These are phyloP conservation scores for Cladosporium phlei DNA, from an alignment of 2,329 filamentous ascomycete genomes.

Conservation along the genomic window DNA sequence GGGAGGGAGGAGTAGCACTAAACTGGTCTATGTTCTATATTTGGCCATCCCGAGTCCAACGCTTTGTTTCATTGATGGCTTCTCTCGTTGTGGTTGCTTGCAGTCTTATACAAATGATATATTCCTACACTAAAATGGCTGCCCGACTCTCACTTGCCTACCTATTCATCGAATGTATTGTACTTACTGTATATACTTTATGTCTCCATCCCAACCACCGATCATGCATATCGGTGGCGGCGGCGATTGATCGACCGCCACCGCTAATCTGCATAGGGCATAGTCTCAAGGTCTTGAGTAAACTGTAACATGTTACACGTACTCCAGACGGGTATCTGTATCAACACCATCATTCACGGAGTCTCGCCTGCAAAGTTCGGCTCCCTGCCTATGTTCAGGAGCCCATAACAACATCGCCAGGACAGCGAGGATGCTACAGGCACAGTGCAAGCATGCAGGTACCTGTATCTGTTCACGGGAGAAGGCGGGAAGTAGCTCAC, in stretches of 20 bases:
- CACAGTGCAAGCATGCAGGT: too few species aligned
- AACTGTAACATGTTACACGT: too few species aligned
- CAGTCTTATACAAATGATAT: neutral
- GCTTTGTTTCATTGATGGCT: neutral
- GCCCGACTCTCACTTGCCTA: neutral
- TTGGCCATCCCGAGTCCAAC: constrained; percentile 1
- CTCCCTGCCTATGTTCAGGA: too few species aligned
- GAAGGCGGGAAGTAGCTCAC: too few species aligned
- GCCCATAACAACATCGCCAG: too few species aligned
- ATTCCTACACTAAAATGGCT: neutral
- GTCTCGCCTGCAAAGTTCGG: too few species aligned
- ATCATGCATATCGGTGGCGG: constrained; percentile 8
- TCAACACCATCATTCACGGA: too few species aligned
- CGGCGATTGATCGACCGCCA: constrained; percentile 11
- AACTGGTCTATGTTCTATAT: too few species aligned
- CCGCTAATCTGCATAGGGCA: constrained; percentile 4
- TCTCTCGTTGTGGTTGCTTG: neutral
- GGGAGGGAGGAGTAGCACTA: neutral
- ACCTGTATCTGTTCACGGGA: too few species aligned
- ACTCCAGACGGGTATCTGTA: too few species aligned
- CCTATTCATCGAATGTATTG: neutral
- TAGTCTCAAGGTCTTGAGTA: too few species aligned
- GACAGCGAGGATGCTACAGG: too few species aligned
- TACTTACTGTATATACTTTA: neutral
- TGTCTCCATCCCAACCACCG: neutral